Evolutionary conservation across 176 grass and related monocot species (phyloP).

Genomic region (Eleusine coracana): DNA sequence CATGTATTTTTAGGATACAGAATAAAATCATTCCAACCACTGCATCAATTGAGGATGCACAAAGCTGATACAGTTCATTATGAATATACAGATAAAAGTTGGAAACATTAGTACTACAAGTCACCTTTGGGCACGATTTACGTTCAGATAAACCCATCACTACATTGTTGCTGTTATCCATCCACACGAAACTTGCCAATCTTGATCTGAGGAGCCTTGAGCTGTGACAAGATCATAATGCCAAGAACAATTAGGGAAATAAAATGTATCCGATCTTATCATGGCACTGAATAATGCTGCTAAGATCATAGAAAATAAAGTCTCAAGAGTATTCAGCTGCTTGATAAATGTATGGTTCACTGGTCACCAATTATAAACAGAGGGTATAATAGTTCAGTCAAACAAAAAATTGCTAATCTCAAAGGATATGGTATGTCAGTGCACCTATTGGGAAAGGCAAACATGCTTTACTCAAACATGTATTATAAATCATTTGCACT

Average conservation of each 20-base stretch:
- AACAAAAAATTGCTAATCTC: not conserved
- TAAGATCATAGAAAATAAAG: conserved; percentile 16
- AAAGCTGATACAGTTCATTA: not conserved
- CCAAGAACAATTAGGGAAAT: conserved; percentile 1
- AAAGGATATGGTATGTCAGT: conserved; percentile 16
- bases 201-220: conserved; percentile 35
- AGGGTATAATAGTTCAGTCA: conserved; percentile 7
- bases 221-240: conserved; percentile 38
- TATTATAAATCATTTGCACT: not conserved
- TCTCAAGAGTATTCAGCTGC: not conserved
- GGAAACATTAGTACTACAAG: not conserved
- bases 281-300: conserved; percentile 13
- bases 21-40: not conserved
- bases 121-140: conserved; percentile 56
- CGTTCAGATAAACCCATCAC: conserved; percentile 31
- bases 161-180: conserved; percentile 25
- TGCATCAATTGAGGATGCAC: not conserved
- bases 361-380: conserved; percentile 6
- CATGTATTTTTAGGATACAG: not conserved
- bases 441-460: not conserved
- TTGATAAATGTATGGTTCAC: not conserved
- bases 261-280: not conserved
- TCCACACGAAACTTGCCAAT: not conserved
- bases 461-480: not conserved
- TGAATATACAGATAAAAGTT: conserved; percentile 2